Evolutionary conservation across 805 yeast species (phyloP).

Genomic region (Barnettozyma pratensis): DNA sequence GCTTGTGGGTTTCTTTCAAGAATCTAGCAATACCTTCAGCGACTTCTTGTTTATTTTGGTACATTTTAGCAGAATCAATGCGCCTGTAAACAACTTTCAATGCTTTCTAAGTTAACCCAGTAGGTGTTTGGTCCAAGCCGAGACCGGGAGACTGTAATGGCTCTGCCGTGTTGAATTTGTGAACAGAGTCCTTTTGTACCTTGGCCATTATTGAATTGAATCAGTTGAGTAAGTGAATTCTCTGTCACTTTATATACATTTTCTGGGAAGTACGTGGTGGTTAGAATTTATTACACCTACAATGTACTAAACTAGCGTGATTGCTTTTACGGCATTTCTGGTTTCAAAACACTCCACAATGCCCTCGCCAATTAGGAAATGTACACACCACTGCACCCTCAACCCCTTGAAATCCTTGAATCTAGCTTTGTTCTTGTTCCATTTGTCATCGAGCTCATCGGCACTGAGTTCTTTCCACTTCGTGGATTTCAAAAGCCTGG

Average conservation of each 20-base stretch:
- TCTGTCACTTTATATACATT: background rate
- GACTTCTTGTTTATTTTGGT: constrained; percentile 19
- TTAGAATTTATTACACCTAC: background rate
- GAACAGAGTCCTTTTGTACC: constrained; percentile 12
- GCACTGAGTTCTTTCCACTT: constrained; percentile 41
- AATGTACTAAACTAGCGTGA: background rate
- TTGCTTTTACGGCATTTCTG: constrained; percentile 35
- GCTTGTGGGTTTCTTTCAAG: constrained; percentile 18
- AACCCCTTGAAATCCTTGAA: constrained; percentile 47
- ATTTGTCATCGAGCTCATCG: constrained; percentile 35
- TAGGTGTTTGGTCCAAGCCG: constrained; percentile 23
- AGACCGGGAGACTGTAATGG: constrained; percentile 23
- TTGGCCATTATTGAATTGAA: constrained; percentile 1
- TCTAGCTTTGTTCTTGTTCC: constrained; percentile 40
- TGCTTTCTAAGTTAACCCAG: constrained; percentile 18
- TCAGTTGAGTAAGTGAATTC: background rate
- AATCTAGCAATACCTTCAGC: constrained; percentile 19
- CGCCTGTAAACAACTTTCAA: constrained; percentile 23
- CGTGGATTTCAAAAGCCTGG: constrained; percentile 31
- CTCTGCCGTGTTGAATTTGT: constrained; percentile 17
- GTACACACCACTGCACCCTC: constrained; percentile 44
- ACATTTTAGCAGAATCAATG: constrained; percentile 19
- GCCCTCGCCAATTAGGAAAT: constrained; percentile 49
- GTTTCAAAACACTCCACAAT: constrained; percentile 47
- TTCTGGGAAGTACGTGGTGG: background rate